These are phyloP conservation scores for Suhomyces sp. DNA, from an alignment of 805 yeast genomes.

Conservation along the genomic window DNA sequence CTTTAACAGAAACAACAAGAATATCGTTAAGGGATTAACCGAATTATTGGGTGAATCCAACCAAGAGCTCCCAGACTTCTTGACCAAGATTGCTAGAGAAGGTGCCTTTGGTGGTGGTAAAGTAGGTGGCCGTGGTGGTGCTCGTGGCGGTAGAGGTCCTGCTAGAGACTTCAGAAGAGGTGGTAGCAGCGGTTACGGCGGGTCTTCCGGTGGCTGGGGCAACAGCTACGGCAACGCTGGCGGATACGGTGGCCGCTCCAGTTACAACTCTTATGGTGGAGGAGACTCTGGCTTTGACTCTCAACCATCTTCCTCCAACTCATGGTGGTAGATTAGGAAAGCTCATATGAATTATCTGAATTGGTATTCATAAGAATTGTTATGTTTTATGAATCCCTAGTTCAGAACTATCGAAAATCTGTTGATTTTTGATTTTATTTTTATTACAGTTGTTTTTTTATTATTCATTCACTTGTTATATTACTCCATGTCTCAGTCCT, in stretches of 20 bases:
- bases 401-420: background rate
- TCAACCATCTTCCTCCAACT: constrained; percentile 25
- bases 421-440: constrained; percentile 2
- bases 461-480: constrained; percentile 9
- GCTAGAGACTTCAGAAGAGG: constrained; percentile 57
- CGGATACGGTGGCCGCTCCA: constrained; percentile 11
- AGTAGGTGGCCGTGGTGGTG: constrained; percentile 29
- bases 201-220: constrained; percentile 20
- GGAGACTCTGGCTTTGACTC: constrained; percentile 33
- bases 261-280: constrained; percentile 14
- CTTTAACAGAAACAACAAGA: constrained; percentile 92
- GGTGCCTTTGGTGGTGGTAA: constrained; percentile 44
- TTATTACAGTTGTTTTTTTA: constrained; percentile 11
- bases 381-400: constrained; percentile 7
- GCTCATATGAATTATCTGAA: constrained; percentile 6
- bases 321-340: constrained; percentile 38
- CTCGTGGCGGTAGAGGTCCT: constrained; percentile 56
- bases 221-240: constrained; percentile 11
- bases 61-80: constrained; percentile 94
- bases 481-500: constrained; percentile 27
- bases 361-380: constrained; percentile 2
- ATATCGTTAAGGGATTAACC: constrained; percentile 81
- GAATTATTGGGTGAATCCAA: constrained; percentile 91
- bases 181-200: constrained; percentile 22
- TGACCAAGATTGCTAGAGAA: constrained; percentile 79